A percentile compares a stretch with the other conserved stretches of the same genome.
Evolutionary conservation across 2,329 filamentous ascomycete genomes (phyloP).

Genomic region (Thielaviopsis euricoi): DNA sequence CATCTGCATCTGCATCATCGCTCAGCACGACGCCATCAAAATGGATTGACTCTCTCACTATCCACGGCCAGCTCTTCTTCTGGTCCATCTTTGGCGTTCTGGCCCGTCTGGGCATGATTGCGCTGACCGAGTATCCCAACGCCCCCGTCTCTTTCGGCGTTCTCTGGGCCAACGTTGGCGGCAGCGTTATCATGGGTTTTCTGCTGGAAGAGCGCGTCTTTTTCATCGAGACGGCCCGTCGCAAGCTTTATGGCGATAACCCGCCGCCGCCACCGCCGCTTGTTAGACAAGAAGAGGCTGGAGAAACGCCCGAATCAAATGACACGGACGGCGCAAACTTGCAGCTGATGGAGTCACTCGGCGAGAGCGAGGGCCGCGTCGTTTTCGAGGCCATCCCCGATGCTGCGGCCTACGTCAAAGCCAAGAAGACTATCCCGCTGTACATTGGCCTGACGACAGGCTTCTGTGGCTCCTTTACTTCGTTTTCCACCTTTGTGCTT

Average conservation of each 20-base stretch:
- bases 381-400: neutral
- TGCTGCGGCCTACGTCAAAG: conserved; percentile 26
- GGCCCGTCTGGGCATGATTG: conserved; percentile 63
- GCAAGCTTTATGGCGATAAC: neutral
- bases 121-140: conserved; percentile 63
- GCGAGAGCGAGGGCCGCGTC: conserved; percentile 6
- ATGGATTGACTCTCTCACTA: conserved; percentile 37
- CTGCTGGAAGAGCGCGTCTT: conserved; percentile 61
- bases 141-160: conserved; percentile 58
- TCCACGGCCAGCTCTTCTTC: conserved; percentile 64
- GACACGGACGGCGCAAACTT: neutral
- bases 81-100: conserved; percentile 77
- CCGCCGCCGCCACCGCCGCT: neutral
- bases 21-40: neutral
- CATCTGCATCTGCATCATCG: neutral
- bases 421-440: conserved; percentile 74
- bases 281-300: neutral
- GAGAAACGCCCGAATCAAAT: neutral
- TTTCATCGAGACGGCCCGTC: conserved; percentile 31
- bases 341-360: conserved; percentile 1
- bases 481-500: conserved; percentile 72
- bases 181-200: conserved; percentile 73
- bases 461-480: conserved; percentile 81
- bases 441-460: conserved; percentile 77
- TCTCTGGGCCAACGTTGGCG: conserved; percentile 77